These are phyloP conservation scores for Leccinum truebloodii DNA, from an alignment of 768 basidiomycete genomes.

Conservation along the genomic window DNA sequence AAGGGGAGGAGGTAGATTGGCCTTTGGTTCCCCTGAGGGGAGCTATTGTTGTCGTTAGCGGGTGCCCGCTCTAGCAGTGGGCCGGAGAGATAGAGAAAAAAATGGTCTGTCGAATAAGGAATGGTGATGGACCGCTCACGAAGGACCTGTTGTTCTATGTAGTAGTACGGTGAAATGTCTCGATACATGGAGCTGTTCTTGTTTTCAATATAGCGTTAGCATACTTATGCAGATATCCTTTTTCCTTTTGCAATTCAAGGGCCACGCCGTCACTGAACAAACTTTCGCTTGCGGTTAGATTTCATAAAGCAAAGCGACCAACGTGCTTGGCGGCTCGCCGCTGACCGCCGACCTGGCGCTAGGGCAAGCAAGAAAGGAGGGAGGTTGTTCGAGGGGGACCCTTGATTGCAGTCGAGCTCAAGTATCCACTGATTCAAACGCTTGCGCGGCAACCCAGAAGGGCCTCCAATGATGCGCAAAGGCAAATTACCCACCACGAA, in stretches of 20 bases:
- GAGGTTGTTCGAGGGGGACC: constrained; percentile 8
- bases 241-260: constrained; percentile 17
- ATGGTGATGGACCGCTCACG: constrained; percentile 28
- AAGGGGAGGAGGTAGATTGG: constrained; percentile 7
- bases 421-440: constrained; percentile 3
- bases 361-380: constrained; percentile 18
- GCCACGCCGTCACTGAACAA: background rate
- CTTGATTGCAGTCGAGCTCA: constrained; percentile 20
- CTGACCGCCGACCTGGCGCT: constrained; percentile 6
- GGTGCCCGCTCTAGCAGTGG: constrained; percentile 35
- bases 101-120: constrained; percentile 22
- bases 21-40: constrained; percentile 26
- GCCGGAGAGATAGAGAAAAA: constrained; percentile 28
- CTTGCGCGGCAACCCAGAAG: background rate
- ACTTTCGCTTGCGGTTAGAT: background rate
- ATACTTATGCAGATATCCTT: constrained; percentile 15
- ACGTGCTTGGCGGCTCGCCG: constrained; percentile 7
- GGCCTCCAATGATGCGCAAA: background rate
- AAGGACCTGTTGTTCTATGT: constrained; percentile 25
- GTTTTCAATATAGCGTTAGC: constrained; percentile 25
- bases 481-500: background rate
- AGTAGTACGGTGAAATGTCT: constrained; percentile 19
- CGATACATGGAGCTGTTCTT: constrained; percentile 21
- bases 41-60: constrained; percentile 22
- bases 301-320: background rate